A percentile compares a stretch with the other conserved stretches of the same genome.
Conservation (phyloP, 306 rosid species). For the Prinsepia uniflora region DNA sequence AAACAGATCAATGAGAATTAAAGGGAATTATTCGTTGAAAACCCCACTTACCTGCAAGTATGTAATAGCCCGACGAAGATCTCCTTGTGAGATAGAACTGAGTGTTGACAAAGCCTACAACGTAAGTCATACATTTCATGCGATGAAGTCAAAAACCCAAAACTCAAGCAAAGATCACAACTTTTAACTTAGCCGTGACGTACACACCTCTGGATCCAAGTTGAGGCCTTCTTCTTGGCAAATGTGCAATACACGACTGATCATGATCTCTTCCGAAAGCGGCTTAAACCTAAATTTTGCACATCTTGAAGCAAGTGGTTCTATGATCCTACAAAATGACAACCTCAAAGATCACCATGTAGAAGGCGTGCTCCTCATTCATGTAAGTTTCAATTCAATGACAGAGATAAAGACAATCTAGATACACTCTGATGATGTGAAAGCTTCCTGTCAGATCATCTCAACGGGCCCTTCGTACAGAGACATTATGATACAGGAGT, state of each 20-base stretch:
- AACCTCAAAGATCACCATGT: slow-evolving; percentile 15
- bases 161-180: slow-evolving; percentile 15
- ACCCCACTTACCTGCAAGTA: slow-evolving; percentile 69
- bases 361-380: slow-evolving; percentile 11
- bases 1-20: neutral
- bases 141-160: slow-evolving; percentile 14
- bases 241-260: slow-evolving; percentile 60
- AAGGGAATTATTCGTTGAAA: neutral
- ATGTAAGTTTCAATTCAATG: slow-evolving; percentile 6
- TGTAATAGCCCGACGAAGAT: slow-evolving; percentile 94
- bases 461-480: neutral
- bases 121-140: slow-evolving; percentile 5
- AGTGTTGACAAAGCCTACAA: slow-evolving; percentile 73
- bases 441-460: neutral
- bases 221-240: slow-evolving; percentile 75
- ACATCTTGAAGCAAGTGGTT: slow-evolving; percentile 97
- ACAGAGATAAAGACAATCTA: neutral
- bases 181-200: neutral
- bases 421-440: neutral
- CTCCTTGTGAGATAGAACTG: slow-evolving; percentile 89
- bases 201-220: slow-evolving; percentile 75
- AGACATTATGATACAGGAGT: neutral
- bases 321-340: slow-evolving; percentile 67
- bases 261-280: slow-evolving; percentile 84
- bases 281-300: slow-evolving; percentile 98